Evolutionary conservation across 2,329 filamentous ascomycete genomes (phyloP).

Genomic region (Colletotrichum sp.): DNA sequence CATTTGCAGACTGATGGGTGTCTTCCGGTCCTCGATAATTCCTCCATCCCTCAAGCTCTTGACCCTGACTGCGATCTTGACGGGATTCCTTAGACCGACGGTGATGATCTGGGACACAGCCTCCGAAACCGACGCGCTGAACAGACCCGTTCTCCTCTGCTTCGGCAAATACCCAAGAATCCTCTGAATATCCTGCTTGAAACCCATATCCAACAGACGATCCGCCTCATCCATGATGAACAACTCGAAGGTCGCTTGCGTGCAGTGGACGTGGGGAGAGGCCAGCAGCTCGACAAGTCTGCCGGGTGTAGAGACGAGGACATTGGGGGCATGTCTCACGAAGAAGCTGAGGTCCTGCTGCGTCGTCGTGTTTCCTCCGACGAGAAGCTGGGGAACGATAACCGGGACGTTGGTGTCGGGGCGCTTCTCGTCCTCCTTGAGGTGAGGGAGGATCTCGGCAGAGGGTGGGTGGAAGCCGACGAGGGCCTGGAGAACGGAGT

Average conservation of each 20-base stretch:
- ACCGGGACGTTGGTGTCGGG: constrained; percentile 49
- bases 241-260: constrained; percentile 88
- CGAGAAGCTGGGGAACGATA: constrained; percentile 85
- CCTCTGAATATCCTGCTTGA: constrained; percentile 87
- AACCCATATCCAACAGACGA: constrained; percentile 88
- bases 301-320: constrained; percentile 90
- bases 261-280: constrained; percentile 85
- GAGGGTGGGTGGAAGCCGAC: constrained; percentile 85
- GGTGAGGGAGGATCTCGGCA: constrained; percentile 63
- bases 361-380: constrained; percentile 79
- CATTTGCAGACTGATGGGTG: constrained; percentile 92
- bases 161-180: constrained; percentile 88
- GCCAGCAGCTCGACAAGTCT: constrained; percentile 86
- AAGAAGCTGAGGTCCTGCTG: constrained; percentile 89
- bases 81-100: constrained; percentile 90
- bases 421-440: constrained; percentile 61
- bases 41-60: constrained; percentile 71
- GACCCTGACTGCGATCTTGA: constrained; percentile 93
- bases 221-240: constrained; percentile 96
- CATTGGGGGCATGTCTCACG: constrained; percentile 81
- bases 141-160: constrained; percentile 89
- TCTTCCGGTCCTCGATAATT: constrained; percentile 78
- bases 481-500: constrained; percentile 77
- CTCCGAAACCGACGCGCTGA: constrained; percentile 95
- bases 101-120: constrained; percentile 92